A percentile compares a stretch with the other conserved stretches of the same genome.
These are phyloP conservation scores for Earliella scabrosa DNA, from an alignment of 1,284 basidiomycete genomes.

Conservation along the genomic window DNA sequence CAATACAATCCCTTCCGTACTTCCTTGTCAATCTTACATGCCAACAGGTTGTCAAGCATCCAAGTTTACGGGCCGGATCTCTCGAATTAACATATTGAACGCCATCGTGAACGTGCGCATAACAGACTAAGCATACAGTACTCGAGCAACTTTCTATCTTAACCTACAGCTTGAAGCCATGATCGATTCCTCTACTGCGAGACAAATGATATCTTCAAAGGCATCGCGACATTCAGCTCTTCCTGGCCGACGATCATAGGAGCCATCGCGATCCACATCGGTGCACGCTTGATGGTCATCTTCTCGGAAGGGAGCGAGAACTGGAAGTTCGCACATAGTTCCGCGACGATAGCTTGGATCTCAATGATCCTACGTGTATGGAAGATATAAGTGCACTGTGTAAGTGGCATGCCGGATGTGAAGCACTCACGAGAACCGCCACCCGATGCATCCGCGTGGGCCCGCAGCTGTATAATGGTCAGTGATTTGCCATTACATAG, in stretches of 20 bases:
- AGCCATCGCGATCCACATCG: background rate
- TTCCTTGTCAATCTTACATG: too few species aligned
- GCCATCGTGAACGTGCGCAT: too few species aligned
- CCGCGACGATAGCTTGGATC: conserved; percentile 51
- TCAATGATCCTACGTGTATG: conserved; percentile 41
- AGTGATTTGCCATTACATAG: background rate
- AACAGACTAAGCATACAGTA: too few species aligned
- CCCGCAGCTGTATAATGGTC: background rate
- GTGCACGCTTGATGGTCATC: background rate
- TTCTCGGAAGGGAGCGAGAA: conserved; percentile 36
- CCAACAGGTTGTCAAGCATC: too few species aligned
- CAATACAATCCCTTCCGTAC: too few species aligned
- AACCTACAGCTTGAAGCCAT: too few species aligned
- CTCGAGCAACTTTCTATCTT: too few species aligned
- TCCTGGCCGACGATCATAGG: background rate
- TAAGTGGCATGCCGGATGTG: too few species aligned
- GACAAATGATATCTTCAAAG: background rate
- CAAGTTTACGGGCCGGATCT: too few species aligned
- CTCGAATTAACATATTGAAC: too few species aligned
- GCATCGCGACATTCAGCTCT: background rate
- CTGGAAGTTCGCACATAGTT: conserved; percentile 50
- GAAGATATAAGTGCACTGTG: background rate
- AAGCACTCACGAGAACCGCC: conserved; percentile 49
- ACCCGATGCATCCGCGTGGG: conserved; percentile 27
- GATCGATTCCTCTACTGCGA: too few species aligned